Evolutionary conservation across 306 rosid species (phyloP).

Genomic region (Aeschynomene evenia): DNA sequence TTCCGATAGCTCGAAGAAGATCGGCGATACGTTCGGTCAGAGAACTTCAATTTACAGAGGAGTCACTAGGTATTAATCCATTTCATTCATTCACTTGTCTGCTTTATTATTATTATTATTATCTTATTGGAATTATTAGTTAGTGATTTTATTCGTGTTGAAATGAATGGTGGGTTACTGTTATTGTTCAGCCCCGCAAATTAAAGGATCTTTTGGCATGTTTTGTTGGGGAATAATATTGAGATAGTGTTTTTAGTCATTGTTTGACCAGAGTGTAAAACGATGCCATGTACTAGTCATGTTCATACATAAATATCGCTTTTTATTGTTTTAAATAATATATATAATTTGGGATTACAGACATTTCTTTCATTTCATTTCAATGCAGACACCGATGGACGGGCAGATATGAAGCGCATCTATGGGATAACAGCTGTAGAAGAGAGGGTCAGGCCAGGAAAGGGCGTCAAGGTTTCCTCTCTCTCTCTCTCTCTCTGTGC

Average conservation of each 20-base stretch:
- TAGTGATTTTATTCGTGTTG: neutral
- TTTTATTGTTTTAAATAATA: neutral
- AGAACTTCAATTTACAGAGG: slow-evolving; percentile 97
- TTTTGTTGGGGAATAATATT: slow-evolving; percentile 26
- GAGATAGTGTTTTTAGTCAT: slow-evolving; percentile 19
- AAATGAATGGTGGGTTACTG: slow-evolving; percentile 16
- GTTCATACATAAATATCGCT: slow-evolving; percentile 30
- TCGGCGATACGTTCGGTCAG: slow-evolving; percentile 89
- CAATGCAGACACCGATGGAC: slow-evolving; percentile 99
- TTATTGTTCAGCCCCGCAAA: neutral
- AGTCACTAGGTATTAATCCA: slow-evolving; percentile 65
- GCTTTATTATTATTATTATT: neutral
- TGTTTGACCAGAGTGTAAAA: slow-evolving; percentile 11
- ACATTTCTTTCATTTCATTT: neutral
- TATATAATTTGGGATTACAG: neutral
- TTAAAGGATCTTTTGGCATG: slow-evolving; percentile 23
- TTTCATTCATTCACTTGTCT: neutral
- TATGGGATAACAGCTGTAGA: slow-evolving; percentile 99
- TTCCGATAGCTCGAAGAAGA: slow-evolving; percentile 54
- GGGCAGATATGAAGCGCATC: slow-evolving; percentile 99
- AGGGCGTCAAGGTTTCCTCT: slow-evolving; percentile 99
- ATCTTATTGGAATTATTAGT: too few relatives aligned
- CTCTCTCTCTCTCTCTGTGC: neutral
- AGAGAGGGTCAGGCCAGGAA: slow-evolving; percentile 99
- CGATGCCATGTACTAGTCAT: neutral